Base-by-base conservation (phyloP, 225 moss, liverwort and hornwort species). In the Asterella californica region DNA sequence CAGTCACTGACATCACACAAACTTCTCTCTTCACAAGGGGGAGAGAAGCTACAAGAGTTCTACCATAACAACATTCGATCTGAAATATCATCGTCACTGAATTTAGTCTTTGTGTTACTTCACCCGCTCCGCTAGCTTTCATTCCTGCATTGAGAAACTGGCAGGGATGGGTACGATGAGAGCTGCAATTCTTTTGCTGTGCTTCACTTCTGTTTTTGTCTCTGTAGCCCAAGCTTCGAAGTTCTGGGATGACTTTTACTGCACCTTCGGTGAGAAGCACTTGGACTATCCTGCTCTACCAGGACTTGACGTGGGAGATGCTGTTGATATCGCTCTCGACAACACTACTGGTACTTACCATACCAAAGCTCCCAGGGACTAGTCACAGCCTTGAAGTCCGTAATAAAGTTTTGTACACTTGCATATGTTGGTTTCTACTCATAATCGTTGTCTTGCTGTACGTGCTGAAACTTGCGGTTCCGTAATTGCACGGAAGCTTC, bases 181-280 rank as follows among this genome's bases (percentile, higher is more conserved):
- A 48, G 2, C 48, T 4, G 18, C 55, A 29, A 25, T 54, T 24
- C 0, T 75, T 29, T 29, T 75, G 15, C 21, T 75, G 29, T 75
- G 74, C 74, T 54, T 52, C 74, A 75, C 74, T 54, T n/a, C 74
- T 15, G 10, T 75, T 9, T 25, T 54, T 54, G 52, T 55, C 29
- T 55, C 74, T 52, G 52, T 55, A 50, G 74, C 74, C 21, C 74
- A 75, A 54, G 74, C 74, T 34, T 75, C 74, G 27, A 75, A 53
- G 18, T 85, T 85, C 52, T 21, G 45, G 76, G 55, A 82, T 17
- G 32, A 64, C 54, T 85, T 85, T 57, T 65, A 17, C 22, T 8
- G 79, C 4, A 82, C 79, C 46, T 85, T 82, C n/a, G 85, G 85
- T 36, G 12, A 82, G 15, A 3, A 2, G 62, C 76, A 79, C 52